phyloP scores from a whole-genome alignment of 495 filamentous ascomycete genomes.

The Alectoria sarmentosa region DNA sequence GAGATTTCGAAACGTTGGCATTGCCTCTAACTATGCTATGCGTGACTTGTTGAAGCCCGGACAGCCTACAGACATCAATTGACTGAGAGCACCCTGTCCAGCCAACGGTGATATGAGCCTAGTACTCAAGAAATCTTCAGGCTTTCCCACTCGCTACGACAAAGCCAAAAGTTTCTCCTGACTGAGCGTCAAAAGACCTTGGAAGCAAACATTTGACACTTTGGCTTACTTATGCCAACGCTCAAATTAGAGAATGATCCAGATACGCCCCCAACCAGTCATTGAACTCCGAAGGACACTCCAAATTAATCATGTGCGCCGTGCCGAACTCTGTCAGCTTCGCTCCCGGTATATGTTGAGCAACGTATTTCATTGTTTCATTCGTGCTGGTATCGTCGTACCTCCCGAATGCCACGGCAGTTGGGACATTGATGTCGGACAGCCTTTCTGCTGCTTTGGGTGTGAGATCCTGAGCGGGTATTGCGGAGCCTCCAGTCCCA shows the following conservation, averaged over 20 bases:
- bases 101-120: no score
- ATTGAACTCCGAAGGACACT: constrained; percentile 13
- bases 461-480: constrained; percentile 5
- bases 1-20: no score
- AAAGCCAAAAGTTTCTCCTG: no score
- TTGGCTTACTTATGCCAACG: background rate
- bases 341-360: background rate
- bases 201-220: no score
- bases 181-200: no score
- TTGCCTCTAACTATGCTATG: no score
- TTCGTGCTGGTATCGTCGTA: constrained; percentile 14
- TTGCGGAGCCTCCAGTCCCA: constrained; percentile 5
- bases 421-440: constrained; percentile 2
- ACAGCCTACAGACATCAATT: no score
- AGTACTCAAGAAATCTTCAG: no score
- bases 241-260: background rate
- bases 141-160: no score
- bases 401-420: background rate
- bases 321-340: constrained; percentile 10
- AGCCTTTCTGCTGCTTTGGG: constrained; percentile 6
- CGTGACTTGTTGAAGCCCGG: no score
- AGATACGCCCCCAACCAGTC: background rate
- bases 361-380: constrained; percentile 9
- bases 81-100: no score
- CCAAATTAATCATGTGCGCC: constrained; percentile 17